phyloP scores from a whole-genome alignment of 2,329 filamentous ascomycete genomes.

The Aquanectria penicillioides region DNA sequence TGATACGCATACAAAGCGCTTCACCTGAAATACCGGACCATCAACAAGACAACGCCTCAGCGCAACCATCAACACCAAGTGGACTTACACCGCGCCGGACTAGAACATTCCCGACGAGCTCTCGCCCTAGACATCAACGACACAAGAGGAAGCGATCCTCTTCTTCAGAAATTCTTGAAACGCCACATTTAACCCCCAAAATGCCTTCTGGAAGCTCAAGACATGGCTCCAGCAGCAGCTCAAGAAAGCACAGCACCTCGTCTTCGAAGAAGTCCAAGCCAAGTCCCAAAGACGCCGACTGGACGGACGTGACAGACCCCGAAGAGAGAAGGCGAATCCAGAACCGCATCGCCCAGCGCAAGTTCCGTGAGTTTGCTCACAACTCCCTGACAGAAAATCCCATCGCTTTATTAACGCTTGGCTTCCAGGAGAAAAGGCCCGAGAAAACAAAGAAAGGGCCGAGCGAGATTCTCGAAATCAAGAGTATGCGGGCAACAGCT shows the following conservation, averaged over 20 bases:
- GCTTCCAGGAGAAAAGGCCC: constrained; percentile 72
- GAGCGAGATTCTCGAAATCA: constrained; percentile 73
- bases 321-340: constrained; percentile 79
- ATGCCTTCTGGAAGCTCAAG: constrained; percentile 39
- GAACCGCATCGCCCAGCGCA: constrained; percentile 79
- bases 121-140: background rate
- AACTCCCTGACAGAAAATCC: background rate
- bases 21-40: constrained; percentile 34
- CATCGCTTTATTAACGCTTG: constrained; percentile 13
- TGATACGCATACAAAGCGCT: constrained; percentile 43
- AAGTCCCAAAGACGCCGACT: constrained; percentile 66
- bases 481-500: constrained; percentile 70
- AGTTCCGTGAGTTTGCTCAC: constrained; percentile 69
- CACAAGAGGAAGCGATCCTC: constrained; percentile 31
- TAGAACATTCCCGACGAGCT: constrained; percentile 25
- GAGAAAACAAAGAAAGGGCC: constrained; percentile 72
- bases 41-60: constrained; percentile 7
- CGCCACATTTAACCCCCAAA: constrained; percentile 16
- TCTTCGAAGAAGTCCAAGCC: constrained; percentile 53
- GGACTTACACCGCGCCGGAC: constrained; percentile 30
- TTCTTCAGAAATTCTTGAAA: constrained; percentile 14
- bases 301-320: constrained; percentile 75
- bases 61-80: constrained; percentile 4
- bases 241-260: constrained; percentile 42
- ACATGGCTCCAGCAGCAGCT: constrained; percentile 34